Base-by-base conservation (phyloP, 164 flowering plant genomes). In the Piper betle region DNA sequence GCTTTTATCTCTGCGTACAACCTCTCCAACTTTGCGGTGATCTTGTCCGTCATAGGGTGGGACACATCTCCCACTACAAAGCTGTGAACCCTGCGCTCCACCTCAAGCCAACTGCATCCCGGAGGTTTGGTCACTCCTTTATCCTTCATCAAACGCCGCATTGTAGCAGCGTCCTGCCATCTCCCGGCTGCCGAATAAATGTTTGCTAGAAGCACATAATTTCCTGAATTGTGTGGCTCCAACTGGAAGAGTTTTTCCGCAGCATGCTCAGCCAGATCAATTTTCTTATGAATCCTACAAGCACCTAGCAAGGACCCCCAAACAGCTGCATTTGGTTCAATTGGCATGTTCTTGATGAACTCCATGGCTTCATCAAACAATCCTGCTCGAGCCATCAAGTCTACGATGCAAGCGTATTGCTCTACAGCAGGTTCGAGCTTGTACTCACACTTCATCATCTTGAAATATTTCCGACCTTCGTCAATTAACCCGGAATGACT, bases 81-180 rank as follows among this genome's bases (percentile, higher is more conserved):
- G 58, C 67, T 71, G 46, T 77, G 76, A 2, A 77, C 66, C 46
- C 33, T 64, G 13, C 62, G 66, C 13, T 69, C 62, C 43, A 73
- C 72, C 66, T 76, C 78, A 61, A 78, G 70, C 77, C 75, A 80
- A 64, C 78, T 77, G 61, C 77, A 77, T 13, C 81, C 79, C 4
- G 82, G 80, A 54, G 71, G 48, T 65, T 76, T 80, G 12, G 66
- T 68, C 53, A 75, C 67, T 16, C 77, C 73, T 54, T 68, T 40
- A 38, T 74, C 74, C 65, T 53, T 75, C 79, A 77, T 80, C 69
- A 69, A 55, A 11, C 62, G 53, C 38, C 78, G 55, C 13, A 56
- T 66, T n/a, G 53, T 65, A 6, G 71, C 66, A 37, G 72, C 80
- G 59, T 74, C 76, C 4, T 65, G 80, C 80, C 78, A 79, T 60